Evolutionary conservation across 2,329 filamentous ascomycete species (phyloP).

Genomic region (Sporothrix brasiliensis): DNA sequence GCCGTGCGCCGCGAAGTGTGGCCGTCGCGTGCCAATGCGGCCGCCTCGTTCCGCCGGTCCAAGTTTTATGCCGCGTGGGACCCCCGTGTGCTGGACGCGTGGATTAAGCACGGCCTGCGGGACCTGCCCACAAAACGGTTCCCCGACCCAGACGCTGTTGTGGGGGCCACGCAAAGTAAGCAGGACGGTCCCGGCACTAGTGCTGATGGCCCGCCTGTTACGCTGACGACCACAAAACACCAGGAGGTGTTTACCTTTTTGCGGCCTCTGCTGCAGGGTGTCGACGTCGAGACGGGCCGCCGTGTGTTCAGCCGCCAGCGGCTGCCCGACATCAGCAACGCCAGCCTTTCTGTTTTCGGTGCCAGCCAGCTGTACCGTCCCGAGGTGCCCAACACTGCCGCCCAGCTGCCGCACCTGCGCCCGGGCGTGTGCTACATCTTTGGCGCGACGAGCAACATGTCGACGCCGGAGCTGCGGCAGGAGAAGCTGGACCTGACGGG

Average conservation of each 20-base stretch:
- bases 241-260: slow-evolving; percentile 84
- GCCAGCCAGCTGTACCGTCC: slow-evolving; percentile 67
- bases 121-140: slow-evolving; percentile 66
- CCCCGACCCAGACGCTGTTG: slow-evolving; percentile 44
- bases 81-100: slow-evolving; percentile 72
- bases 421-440: slow-evolving; percentile 72
- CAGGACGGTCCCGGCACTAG: slow-evolving; percentile 38
- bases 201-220: slow-evolving; percentile 51
- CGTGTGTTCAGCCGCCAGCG: slow-evolving; percentile 47
- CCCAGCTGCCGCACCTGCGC: slow-evolving; percentile 61
- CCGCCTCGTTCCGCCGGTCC: slow-evolving; percentile 65
- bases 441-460: slow-evolving; percentile 62
- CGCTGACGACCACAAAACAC: slow-evolving; percentile 79
- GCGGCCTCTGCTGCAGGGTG: slow-evolving; percentile 59
- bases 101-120: slow-evolving; percentile 75
- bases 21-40: slow-evolving; percentile 73
- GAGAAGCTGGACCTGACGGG: slow-evolving; percentile 68
- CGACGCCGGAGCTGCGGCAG: slow-evolving; percentile 52
- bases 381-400: slow-evolving; percentile 61
- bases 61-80: slow-evolving; percentile 86
- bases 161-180: slow-evolving; percentile 26
- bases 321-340: slow-evolving; percentile 52
- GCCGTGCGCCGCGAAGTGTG: slow-evolving; percentile 76
- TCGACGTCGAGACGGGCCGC: slow-evolving; percentile 44
- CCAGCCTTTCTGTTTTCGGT: slow-evolving; percentile 42